A percentile compares a stretch with the other conserved stretches of the same genome.
Evolutionary conservation across 2,329 filamentous ascomycete species (phyloP).

Genomic region (Fusarium stilboides): DNA sequence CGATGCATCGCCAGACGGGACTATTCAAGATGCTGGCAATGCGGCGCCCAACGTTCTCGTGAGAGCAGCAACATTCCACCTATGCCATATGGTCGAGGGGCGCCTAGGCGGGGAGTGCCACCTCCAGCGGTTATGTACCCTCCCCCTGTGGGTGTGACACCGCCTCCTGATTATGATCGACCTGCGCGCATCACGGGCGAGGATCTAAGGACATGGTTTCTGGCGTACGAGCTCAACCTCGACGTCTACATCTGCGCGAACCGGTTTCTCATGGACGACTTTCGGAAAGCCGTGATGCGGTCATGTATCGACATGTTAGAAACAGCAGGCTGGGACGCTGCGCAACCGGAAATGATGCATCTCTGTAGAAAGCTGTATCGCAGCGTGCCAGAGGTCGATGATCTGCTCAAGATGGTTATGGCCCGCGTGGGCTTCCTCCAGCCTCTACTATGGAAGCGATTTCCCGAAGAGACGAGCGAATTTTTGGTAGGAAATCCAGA

Average conservation of each 20-base stretch:
- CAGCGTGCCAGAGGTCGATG: constrained; percentile 61
- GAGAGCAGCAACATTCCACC: constrained; percentile 2
- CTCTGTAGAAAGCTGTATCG: constrained; percentile 61
- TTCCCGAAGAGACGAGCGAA: constrained; percentile 57
- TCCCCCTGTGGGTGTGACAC: constrained; percentile 5
- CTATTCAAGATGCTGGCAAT: constrained; percentile 45
- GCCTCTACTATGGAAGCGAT: constrained; percentile 60
- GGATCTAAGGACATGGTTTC: constrained; percentile 64
- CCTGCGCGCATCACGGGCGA: constrained; percentile 58
- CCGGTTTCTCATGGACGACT: constrained; percentile 63
- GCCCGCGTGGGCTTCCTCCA: constrained; percentile 65
- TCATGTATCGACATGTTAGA: constrained; percentile 64
- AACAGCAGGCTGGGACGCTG: constrained; percentile 59
- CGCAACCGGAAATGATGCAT: constrained; percentile 60
- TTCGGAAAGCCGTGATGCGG: constrained; percentile 60
- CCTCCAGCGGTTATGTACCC: constrained; percentile 17
- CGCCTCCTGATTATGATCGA: constrained; percentile 6
- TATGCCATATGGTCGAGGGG: constrained; percentile 17
- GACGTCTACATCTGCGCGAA: constrained; percentile 67
- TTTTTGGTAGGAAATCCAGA: constrained; percentile 64
- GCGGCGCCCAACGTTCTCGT: constrained; percentile 41
- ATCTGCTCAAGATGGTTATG: constrained; percentile 64
- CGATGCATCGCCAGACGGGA: constrained; percentile 53
- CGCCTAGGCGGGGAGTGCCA: constrained; percentile 16
- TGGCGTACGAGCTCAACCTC: constrained; percentile 63